Conservation (phyloP, 108 stramenopile species). For the Cyclotella sp. region DNA sequence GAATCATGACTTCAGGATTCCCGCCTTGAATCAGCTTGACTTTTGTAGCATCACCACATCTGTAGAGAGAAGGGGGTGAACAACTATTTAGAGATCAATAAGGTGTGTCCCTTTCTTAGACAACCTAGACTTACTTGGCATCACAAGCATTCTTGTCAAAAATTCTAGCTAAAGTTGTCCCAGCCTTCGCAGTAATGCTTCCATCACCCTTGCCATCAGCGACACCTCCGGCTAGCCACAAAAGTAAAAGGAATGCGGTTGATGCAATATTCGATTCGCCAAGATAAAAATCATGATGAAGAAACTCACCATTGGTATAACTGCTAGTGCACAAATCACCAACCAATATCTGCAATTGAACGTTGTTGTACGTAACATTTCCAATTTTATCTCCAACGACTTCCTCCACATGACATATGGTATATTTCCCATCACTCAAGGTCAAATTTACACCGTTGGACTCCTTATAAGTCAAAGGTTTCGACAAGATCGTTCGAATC, state of each 20-base stretch:
- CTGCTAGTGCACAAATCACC: conserved; percentile 8
- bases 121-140: conserved; percentile 7
- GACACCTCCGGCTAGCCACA: conserved; percentile 14
- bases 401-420: conserved; percentile 39
- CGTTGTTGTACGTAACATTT: conserved; percentile 12
- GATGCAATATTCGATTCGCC: background rate
- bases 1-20: conserved; percentile 31
- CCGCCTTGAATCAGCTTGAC: conserved; percentile 22
- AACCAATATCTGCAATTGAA: conserved; percentile 22
- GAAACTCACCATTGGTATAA: conserved; percentile 31
- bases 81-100: background rate
- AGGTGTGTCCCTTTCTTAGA: background rate
- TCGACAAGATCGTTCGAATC: conserved; percentile 32
- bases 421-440: conserved; percentile 28
- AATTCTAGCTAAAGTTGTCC: background rate
- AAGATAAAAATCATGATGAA: background rate
- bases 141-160: conserved; percentile 15
- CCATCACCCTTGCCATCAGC: conserved; percentile 46
- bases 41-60: background rate
- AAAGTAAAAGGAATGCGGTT: background rate
- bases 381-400: conserved; percentile 25
- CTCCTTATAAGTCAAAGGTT: conserved; percentile 28
- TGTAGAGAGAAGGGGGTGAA: background rate
- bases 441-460: conserved; percentile 11
- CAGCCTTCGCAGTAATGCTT: conserved; percentile 7